phyloP scores from a whole-genome alignment of 768 basidiomycete genomes.

The Rhizopogon salebrosus region DNA sequence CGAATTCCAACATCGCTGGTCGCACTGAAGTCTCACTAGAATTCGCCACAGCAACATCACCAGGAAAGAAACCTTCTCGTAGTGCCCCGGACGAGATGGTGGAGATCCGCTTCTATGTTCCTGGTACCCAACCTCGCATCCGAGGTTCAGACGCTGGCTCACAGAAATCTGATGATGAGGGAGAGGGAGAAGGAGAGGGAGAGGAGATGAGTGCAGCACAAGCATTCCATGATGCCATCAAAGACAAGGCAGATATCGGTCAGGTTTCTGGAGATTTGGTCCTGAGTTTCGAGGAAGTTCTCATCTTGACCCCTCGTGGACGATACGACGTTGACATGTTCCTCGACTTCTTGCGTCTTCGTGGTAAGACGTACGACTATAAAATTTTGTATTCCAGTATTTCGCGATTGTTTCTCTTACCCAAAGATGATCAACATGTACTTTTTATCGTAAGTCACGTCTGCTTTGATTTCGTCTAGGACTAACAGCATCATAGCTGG shows the following conservation, averaged over 20 bases:
- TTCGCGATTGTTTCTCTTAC: slow-evolving; percentile 83
- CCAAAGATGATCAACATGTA: slow-evolving; percentile 95
- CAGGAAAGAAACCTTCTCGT: slow-evolving; percentile 38
- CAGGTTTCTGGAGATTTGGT: slow-evolving; percentile 89
- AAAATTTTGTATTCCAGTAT: slow-evolving; percentile 90
- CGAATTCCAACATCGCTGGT: slow-evolving; percentile 96
- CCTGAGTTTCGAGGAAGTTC: slow-evolving; percentile 90
- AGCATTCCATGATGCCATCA: slow-evolving; percentile 93
- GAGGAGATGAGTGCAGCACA: slow-evolving; percentile 90
- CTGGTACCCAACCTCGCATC: slow-evolving; percentile 64
- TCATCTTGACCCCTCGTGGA: slow-evolving; percentile 93
- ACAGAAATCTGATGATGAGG: slow-evolving; percentile 67
- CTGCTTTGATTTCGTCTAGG: not conserved
- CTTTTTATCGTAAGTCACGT: slow-evolving; percentile 76
- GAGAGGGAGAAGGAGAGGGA: slow-evolving; percentile 42
- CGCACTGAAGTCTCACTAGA: slow-evolving; percentile 99
- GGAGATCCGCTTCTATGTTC: slow-evolving; percentile 95
- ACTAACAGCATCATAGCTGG: slow-evolving; percentile 51
- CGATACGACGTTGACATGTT: slow-evolving; percentile 99
- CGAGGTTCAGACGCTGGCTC: slow-evolving; percentile 70
- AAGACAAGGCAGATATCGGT: slow-evolving; percentile 93
- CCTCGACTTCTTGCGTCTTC: slow-evolving; percentile 85
- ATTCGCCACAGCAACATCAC: slow-evolving; percentile 52
- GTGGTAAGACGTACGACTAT: slow-evolving; percentile 99
- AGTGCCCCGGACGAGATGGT: slow-evolving; percentile 76